These are phyloP conservation scores for Neonectria coccinea DNA, from an alignment of 2,329 filamentous ascomycete species.

Conservation along the genomic window DNA sequence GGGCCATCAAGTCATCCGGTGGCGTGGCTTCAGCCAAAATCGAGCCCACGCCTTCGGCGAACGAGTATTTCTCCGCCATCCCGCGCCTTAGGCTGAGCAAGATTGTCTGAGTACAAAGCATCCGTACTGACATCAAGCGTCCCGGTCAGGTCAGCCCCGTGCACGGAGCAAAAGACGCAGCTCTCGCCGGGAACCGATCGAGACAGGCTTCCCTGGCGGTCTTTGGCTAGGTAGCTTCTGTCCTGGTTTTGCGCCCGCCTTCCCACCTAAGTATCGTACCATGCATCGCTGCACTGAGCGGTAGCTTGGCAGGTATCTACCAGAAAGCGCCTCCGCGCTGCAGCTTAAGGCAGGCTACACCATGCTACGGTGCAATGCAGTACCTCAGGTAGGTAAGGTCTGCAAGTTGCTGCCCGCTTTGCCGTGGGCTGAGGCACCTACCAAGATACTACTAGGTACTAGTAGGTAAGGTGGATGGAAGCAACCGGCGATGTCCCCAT, in stretches of 20 bases:
- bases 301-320: neutral
- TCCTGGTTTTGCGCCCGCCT: constrained; percentile 9
- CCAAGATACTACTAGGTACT: no score
- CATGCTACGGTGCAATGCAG: constrained; percentile 8
- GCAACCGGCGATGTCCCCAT: constrained; percentile 9
- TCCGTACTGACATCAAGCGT: no score
- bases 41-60: neutral
- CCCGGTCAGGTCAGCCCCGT: neutral
- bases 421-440: constrained; percentile 4
- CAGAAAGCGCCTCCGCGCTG: constrained; percentile 1
- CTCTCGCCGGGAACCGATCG: neutral
- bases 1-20: neutral
- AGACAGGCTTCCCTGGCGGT: neutral
- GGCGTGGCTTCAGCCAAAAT: neutral
- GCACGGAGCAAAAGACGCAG: neutral
- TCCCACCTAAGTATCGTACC: constrained; percentile 6
- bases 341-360: constrained; percentile 21
- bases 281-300: neutral
- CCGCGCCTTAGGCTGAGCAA: neutral
- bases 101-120: neutral
- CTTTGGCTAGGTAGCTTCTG: neutral
- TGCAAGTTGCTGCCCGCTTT: constrained; percentile 8
- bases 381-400: neutral
- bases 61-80: neutral
- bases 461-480: constrained; percentile 2